Evolutionary conservation across 169 alveolate genomes (phyloP), one percentile per base, ranked within the genome.

Genomic region (Eimeria falciformis): DNA sequence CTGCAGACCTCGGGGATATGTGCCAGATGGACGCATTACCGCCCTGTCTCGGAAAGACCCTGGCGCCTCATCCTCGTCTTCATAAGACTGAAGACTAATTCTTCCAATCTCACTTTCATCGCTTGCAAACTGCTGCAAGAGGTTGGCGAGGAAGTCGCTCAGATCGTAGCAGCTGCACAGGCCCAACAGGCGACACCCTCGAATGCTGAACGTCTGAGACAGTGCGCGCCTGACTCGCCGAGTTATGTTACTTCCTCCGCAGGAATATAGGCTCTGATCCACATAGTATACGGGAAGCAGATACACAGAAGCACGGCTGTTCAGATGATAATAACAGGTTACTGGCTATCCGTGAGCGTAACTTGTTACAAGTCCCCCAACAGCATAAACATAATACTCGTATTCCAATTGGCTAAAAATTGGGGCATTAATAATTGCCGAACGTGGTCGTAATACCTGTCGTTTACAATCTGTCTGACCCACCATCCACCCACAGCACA

Each of bases 91-190:
- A 29, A 25, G 14, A 58, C 55, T 53, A 23, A 53, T 79, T 21
- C 56, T 79, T 27, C 88, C 88, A 23, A 79, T 3, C 7, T 79
- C 88, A 14, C 46, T 58, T 27, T 81, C 37, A 14, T 94, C 94
- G 62, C 91, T 29, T 14, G 83, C 71, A 73, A 89, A 91, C 65
- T 94, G 94, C 55, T 77, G 92, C 37, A 94, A 83, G 62, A 94
- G 93, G 73, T 92, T 85, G 37, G 82, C 94, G n/a, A 94, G 93
- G 94, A 93, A 93, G 77, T 94, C 95, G 81, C 88, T 84, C 83
- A 94, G 56, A 56, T 94, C 96, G 86, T 81, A 91, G 62, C 96
- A 94, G 75, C 95, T 84, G 83, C 96, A 94, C 25, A 94, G 65
- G 90, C 94, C 93, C 62, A 92, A 50, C 84, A 94, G 62, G 17